phyloP scores from a whole-genome alignment of 495 filamentous ascomycete genomes.

The Hypoxylon crocopeplum region DNA sequence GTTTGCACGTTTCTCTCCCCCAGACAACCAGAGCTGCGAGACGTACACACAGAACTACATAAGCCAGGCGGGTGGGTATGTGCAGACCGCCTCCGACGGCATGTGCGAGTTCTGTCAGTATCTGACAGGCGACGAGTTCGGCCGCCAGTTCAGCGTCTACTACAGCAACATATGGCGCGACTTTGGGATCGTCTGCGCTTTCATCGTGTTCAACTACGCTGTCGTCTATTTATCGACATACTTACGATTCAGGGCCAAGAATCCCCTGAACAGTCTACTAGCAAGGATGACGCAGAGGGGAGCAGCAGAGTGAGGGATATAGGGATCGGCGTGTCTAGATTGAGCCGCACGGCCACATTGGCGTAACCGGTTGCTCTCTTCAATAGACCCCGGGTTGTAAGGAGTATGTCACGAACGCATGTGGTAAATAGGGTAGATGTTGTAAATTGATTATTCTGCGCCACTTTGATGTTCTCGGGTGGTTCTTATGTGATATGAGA shows the following conservation, averaged over 20 bases:
- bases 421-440: too few relatives aligned
- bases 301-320: not conserved
- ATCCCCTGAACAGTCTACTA: slow-evolving; percentile 17
- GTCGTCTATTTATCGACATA: slow-evolving; percentile 60
- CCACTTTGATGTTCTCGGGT: too few relatives aligned
- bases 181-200: slow-evolving; percentile 64
- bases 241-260: slow-evolving; percentile 39
- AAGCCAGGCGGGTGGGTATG: slow-evolving; percentile 56
- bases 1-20: slow-evolving; percentile 63
- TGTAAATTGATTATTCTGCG: too few relatives aligned
- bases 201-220: slow-evolving; percentile 61
- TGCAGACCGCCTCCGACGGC: slow-evolving; percentile 49
- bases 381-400: too few relatives aligned
- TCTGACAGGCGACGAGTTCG: slow-evolving; percentile 38
- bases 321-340: not conserved
- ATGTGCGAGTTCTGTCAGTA: slow-evolving; percentile 40
- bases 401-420: too few relatives aligned
- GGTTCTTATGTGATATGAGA: too few relatives aligned
- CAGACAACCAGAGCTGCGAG: slow-evolving; percentile 58
- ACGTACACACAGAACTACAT: slow-evolving; percentile 57
- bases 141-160: slow-evolving; percentile 36
- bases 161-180: slow-evolving; percentile 44
- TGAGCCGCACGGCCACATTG: too few relatives aligned
- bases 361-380: too few relatives aligned
- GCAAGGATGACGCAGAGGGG: slow-evolving; percentile 11